Base-by-base conservation (phyloP, 257 asterid genomes). In the Penstemon newberryi region DNA sequence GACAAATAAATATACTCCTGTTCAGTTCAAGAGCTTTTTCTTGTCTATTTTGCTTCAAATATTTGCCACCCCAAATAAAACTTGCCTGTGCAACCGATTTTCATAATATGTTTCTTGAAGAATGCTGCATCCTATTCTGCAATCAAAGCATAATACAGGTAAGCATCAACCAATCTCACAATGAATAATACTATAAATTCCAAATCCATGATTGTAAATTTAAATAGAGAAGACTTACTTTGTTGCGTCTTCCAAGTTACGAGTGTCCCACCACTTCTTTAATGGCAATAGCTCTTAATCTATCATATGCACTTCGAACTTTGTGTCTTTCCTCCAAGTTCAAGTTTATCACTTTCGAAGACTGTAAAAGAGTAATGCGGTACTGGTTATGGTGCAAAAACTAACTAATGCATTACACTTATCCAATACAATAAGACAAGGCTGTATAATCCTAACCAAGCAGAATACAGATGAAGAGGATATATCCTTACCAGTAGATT, bases 241-340 rank as follows among this genome's bases (percentile, higher is more conserved):
- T 8, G n/a, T 44, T 51, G 8, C n/a, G 33, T 43, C 57, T 60
- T 74, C 71, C 47, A 71, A 36, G 62, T 79, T 70, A 69, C 15
- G 63, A 43, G 69, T 46, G 68, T 51, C 63, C 62, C 56, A 33
- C 56, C 45, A 60, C 56, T 55, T 66, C 77, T 58, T 51, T 54
- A 46, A 59, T n/a, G 63, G 54, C 47, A 67, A 66, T 66, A 15
- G 73, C 79, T 74, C 70, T 83, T 62, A 91, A 75, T 50, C 19
- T 73, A 65, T 82, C 86, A 57, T 70, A 77, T 19, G 85, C 85
- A 60, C 70, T 73, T 74, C 80, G 81, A 66, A 84, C 72, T 62
- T 84, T 73, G 72, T 85, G 88, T 67, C 80, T 85, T 52, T 85
- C 90, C 77, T 84, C 95, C 65, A 87, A 67, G 10, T 73, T 81